Conservation (phyloP, 2,329 filamentous ascomycete species). For the Trichoderma sp. region DNA sequence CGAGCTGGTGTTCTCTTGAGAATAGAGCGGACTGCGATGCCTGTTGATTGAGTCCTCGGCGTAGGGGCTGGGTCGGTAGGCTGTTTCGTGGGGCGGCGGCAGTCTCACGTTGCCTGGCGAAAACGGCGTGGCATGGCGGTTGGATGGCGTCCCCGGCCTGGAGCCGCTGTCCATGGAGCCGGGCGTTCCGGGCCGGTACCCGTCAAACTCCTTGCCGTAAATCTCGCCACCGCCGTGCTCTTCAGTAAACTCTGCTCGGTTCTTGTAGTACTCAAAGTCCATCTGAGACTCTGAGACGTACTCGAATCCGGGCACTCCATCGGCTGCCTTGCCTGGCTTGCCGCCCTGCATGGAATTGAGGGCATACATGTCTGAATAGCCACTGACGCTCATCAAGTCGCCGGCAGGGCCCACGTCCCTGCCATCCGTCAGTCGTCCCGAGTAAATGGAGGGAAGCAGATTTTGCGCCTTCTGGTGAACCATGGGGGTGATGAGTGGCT, state of each 20-base stretch:
- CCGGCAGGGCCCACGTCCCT: constrained; percentile 59
- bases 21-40: constrained; percentile 52
- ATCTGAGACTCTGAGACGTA: constrained; percentile 83
- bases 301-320: constrained; percentile 73
- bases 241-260: constrained; percentile 82
- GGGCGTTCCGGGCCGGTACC: constrained; percentile 63
- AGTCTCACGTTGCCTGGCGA: constrained; percentile 35
- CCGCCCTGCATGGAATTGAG: constrained; percentile 74
- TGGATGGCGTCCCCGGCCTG: constrained; percentile 51
- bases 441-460: constrained; percentile 81
- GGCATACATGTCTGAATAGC: constrained; percentile 79
- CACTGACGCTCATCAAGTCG: constrained; percentile 61
- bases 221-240: constrained; percentile 79
- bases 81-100: constrained; percentile 33
- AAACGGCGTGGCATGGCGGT: constrained; percentile 40
- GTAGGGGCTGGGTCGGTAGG: constrained; percentile 32
- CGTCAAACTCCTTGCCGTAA: constrained; percentile 61
- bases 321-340: constrained; percentile 49
- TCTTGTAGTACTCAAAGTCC: constrained; percentile 91
- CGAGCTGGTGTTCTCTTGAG: constrained; percentile 54
- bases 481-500: constrained; percentile 90
- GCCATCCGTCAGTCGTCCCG: constrained; percentile 72
- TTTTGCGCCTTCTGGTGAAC: constrained; percentile 89
- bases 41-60: constrained; percentile 35
- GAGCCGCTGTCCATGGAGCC: constrained; percentile 53